Conservation (phyloP, 352 stramenopile species). For the Lagenidium sp. region DNA sequence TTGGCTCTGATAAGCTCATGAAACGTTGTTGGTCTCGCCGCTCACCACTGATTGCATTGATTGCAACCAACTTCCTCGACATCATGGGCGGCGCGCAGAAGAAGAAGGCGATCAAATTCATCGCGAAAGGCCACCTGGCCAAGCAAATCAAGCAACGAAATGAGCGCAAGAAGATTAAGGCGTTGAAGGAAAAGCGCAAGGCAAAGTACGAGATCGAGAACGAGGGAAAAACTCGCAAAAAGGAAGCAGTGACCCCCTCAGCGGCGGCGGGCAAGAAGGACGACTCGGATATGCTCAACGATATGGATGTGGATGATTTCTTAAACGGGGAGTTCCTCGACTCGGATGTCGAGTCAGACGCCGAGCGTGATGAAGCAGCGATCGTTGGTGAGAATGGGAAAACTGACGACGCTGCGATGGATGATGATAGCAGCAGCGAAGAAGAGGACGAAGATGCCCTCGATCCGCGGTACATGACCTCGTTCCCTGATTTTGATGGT, state of each 20-base stretch:
- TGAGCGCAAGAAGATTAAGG: constrained; percentile 71
- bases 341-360: constrained; percentile 33
- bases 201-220: constrained; percentile 54
- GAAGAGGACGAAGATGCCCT: constrained; percentile 77
- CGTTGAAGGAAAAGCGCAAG: constrained; percentile 69
- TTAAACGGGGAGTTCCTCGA: constrained; percentile 77
- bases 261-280: constrained; percentile 28
- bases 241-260: constrained; percentile 6
- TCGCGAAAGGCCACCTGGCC: constrained; percentile 67
- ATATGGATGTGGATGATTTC: constrained; percentile 86
- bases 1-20: too few relatives aligned
- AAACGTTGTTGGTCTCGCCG: too few relatives aligned
- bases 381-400: constrained; percentile 15
- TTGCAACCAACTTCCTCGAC: too few relatives aligned
- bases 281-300: constrained; percentile 74
- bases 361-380: constrained; percentile 9
- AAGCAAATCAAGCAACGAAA: constrained; percentile 85
- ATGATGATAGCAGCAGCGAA: constrained; percentile 61
- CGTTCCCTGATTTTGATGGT: constrained; percentile 19
- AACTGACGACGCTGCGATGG: constrained; percentile 18
- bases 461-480: constrained; percentile 69
- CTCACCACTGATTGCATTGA: too few relatives aligned
- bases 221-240: constrained; percentile 12
- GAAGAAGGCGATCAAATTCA: constrained; percentile 84
- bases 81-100: constrained; percentile 57